These are phyloP conservation scores for Syzygium syzygioides DNA, from an alignment of 441 rosid species.

Conservation along the genomic window DNA sequence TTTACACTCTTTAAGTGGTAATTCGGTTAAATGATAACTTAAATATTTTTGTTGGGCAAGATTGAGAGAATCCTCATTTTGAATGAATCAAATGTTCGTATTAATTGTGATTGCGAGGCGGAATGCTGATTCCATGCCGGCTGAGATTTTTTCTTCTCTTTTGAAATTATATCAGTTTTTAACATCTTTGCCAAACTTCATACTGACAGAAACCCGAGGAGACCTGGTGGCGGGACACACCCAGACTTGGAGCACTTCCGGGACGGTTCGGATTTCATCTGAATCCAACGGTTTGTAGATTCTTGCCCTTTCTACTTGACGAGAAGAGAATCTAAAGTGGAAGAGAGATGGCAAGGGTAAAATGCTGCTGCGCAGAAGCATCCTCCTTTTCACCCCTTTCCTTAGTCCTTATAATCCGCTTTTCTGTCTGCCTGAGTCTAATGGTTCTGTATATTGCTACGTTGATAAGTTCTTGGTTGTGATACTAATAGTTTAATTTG, in stretches of 20 bases:
- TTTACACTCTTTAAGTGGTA: background rate
- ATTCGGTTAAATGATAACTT: background rate
- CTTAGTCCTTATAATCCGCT: background rate
- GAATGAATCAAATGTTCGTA: background rate
- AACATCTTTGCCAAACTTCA: background rate
- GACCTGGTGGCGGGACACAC: slow-evolving; percentile 49
- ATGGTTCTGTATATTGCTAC: background rate
- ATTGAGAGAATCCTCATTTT: background rate
- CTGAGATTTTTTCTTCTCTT: background rate
- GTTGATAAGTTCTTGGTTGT: background rate
- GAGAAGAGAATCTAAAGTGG: background rate
- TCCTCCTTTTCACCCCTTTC: background rate
- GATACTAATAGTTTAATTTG: background rate
- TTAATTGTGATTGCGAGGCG: background rate
- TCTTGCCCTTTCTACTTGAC: background rate
- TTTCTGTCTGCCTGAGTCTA: background rate
- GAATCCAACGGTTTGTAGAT: background rate
- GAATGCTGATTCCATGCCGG: background rate
- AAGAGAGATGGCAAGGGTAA: background rate
- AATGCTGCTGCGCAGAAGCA: background rate
- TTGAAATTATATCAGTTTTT: background rate
- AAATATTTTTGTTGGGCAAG: background rate
- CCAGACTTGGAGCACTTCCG: slow-evolving; percentile 74
- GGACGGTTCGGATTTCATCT: slow-evolving; percentile 53
- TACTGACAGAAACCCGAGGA: slow-evolving; percentile 41